Conservation (phyloP, 257 asterid genomes). For the Solanum tacnaense region DNA sequence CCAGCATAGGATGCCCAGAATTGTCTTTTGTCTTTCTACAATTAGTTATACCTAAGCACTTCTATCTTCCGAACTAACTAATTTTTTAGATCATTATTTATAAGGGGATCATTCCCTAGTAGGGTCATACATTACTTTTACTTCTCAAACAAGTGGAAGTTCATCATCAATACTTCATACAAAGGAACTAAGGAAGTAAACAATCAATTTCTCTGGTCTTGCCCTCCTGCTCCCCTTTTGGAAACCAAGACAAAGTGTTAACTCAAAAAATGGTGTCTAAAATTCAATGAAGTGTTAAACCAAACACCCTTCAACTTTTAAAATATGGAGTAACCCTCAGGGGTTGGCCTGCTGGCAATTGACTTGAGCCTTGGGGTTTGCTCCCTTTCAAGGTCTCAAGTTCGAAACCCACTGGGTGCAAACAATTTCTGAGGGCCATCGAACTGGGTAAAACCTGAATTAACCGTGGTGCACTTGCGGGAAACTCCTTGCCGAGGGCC, state of each 20-base stretch:
- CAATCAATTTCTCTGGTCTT: background rate
- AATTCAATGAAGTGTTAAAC: background rate
- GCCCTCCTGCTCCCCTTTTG: background rate
- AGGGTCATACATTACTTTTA: background rate
- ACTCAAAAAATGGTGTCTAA: background rate
- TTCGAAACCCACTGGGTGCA: no score
- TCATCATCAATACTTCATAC: background rate
- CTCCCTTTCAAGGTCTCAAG: no score
- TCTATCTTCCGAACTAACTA: background rate
- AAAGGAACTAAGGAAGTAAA: background rate
- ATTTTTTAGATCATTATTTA: background rate
- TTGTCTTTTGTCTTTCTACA: background rate
- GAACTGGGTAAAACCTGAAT: no score
- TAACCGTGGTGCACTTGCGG: no score
- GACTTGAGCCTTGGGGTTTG: no score
- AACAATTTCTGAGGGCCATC: no score
- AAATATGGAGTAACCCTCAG: background rate
- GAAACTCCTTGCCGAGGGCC: no score
- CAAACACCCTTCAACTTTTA: background rate
- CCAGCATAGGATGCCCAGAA: background rate
- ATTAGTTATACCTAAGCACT: background rate
- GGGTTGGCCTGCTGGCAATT: no score
- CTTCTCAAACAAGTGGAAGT: background rate
- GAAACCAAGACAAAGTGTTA: background rate
- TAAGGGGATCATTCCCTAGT: background rate